These are phyloP conservation scores for Psilocybe cubensis DNA, from an alignment of 768 basidiomycete genomes.

Conservation along the genomic window DNA sequence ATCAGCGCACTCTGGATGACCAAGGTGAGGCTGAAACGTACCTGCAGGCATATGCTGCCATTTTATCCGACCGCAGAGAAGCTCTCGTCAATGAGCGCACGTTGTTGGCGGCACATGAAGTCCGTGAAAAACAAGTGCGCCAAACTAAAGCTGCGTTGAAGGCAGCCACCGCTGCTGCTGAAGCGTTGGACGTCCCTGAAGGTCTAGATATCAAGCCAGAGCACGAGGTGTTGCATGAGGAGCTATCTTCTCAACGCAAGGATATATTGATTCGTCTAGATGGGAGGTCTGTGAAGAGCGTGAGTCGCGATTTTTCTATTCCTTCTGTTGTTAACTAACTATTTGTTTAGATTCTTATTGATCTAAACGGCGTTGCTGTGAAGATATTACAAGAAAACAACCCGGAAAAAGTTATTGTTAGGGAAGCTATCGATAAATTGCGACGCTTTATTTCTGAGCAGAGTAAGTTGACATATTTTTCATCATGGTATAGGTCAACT, in stretches of 20 bases:
- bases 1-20: slow-evolving; percentile 76
- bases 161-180: slow-evolving; percentile 43
- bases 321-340: neutral
- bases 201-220: slow-evolving; percentile 63
- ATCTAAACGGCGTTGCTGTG: slow-evolving; percentile 46
- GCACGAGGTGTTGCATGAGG: slow-evolving; percentile 58
- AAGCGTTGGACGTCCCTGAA: slow-evolving; percentile 32
- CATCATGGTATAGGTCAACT: neutral
- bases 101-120: slow-evolving; percentile 73
- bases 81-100: slow-evolving; percentile 79
- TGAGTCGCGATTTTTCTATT: slow-evolving; percentile 36
- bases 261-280: slow-evolving; percentile 46
- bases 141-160: slow-evolving; percentile 71
- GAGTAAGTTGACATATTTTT: slow-evolving; percentile 45
- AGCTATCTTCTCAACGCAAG: slow-evolving; percentile 58
- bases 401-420: slow-evolving; percentile 64
- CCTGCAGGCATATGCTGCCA: slow-evolving; percentile 71
- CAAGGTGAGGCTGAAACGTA: slow-evolving; percentile 86
- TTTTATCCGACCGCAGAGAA: slow-evolving; percentile 81
- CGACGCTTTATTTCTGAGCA: slow-evolving; percentile 63
- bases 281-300: slow-evolving; percentile 68
- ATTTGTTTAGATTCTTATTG: slow-evolving; percentile 41
- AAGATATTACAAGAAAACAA: slow-evolving; percentile 55
- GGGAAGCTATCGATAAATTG: slow-evolving; percentile 51
- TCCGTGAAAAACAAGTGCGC: slow-evolving; percentile 62